Conservation (phyloP, 768 basidiomycete species). For the Amanita rimosa region DNA sequence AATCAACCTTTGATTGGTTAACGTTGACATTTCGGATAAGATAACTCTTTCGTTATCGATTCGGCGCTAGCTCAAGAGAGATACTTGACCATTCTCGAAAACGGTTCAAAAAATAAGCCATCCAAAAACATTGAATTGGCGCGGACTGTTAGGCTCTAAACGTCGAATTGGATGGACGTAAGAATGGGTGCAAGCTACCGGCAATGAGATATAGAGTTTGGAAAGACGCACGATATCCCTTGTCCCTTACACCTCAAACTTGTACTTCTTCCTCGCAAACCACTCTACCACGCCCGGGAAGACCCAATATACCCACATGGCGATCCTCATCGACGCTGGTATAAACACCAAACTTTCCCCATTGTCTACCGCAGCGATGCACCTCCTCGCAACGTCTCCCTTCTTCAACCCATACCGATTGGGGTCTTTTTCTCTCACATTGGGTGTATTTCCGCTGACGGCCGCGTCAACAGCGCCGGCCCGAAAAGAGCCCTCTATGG, state of each 20-base stretch:
- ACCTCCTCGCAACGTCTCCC: slow-evolving; percentile 46
- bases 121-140: too few species aligned
- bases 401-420: slow-evolving; percentile 47
- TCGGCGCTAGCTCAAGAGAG: too few species aligned
- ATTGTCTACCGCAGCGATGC: slow-evolving; percentile 48
- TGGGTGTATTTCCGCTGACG: slow-evolving; percentile 14
- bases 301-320: slow-evolving; percentile 54
- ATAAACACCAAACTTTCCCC: slow-evolving; percentile 48
- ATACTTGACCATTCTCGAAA: too few species aligned
- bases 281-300: slow-evolving; percentile 48
- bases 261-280: slow-evolving; percentile 53
- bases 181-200: too few species aligned
- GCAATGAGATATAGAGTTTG: too few species aligned
- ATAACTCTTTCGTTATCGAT: too few species aligned
- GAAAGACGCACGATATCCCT: too few species aligned
- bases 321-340: slow-evolving; percentile 35
- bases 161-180: too few species aligned
- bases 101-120: too few species aligned
- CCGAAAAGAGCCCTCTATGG: slow-evolving; percentile 73
- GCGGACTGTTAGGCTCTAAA: too few species aligned
- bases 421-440: slow-evolving; percentile 36
- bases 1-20: too few species aligned
- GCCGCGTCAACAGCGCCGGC: slow-evolving; percentile 59
- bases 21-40: too few species aligned
- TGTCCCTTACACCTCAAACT: slow-evolving; percentile 21